Conservation (phyloP, 192 early-diverging fungal species). For the Backusella luteola region DNA sequence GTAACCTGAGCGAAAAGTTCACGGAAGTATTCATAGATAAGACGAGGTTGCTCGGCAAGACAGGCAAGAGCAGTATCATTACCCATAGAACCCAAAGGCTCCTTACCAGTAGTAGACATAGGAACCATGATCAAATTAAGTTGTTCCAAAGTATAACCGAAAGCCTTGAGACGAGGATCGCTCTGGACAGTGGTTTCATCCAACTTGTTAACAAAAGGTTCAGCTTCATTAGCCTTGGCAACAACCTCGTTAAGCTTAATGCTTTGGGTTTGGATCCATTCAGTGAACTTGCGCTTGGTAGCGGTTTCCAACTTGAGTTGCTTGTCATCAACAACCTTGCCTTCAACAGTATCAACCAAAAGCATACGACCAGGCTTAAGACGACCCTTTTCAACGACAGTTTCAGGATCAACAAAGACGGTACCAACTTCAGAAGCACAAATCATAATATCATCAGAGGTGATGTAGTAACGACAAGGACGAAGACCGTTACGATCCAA, state of each 20-base stretch:
- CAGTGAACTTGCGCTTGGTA: constrained; percentile 65
- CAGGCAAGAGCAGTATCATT: constrained; percentile 96
- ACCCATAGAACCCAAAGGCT: constrained; percentile 98
- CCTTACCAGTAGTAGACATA: constrained; percentile 88
- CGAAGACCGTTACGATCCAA: constrained; percentile 97
- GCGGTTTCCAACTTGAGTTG: constrained; percentile 83
- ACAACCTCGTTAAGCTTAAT: constrained; percentile 66
- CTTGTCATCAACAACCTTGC: constrained; percentile 86
- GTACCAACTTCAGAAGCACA: constrained; percentile 98
- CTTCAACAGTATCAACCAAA: constrained; percentile 91
- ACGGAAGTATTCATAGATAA: constrained; percentile 96
- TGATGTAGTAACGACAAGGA: constrained; percentile 98
- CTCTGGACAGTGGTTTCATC: constrained; percentile 65
- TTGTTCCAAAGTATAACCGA: constrained; percentile 93
- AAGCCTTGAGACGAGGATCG: constrained; percentile 79
- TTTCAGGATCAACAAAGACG: constrained; percentile 76
- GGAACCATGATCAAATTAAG: constrained; percentile 85
- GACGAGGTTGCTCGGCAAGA: constrained; percentile 80
- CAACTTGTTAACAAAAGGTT: constrained; percentile 39
- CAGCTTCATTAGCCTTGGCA: constrained; percentile 33
- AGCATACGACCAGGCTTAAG: constrained; percentile 97
- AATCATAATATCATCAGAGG: constrained; percentile 91
- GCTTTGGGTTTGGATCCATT: constrained; percentile 87
- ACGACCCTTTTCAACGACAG: constrained; percentile 86
- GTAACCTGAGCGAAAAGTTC: constrained; percentile 98